A percentile compares a stretch with the other conserved stretches of the same genome.
phyloP scores from a whole-genome alignment of 768 basidiomycete species.

The Collybia sordida region DNA sequence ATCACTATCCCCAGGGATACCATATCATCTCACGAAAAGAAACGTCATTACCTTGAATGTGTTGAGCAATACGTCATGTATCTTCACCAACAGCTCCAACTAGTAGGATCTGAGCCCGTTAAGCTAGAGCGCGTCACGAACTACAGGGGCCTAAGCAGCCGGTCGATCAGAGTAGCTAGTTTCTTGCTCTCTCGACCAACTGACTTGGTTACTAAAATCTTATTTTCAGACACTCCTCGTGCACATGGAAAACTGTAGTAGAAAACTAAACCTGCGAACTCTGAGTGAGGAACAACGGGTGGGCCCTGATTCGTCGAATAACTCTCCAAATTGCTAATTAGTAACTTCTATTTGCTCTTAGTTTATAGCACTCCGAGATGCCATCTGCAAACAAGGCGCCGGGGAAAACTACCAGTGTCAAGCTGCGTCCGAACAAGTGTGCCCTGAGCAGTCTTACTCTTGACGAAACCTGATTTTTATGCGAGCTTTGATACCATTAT shows the following conservation, averaged over 20 bases:
- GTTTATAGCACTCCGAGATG: constrained; percentile 26
- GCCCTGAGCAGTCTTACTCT: too few relatives aligned
- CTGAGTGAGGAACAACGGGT: constrained; percentile 59
- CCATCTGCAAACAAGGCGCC: constrained; percentile 17
- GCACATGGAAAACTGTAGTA: constrained; percentile 62
- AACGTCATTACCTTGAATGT: constrained; percentile 71
- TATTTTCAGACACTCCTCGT: constrained; percentile 61
- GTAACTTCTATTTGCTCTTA: constrained; percentile 3
- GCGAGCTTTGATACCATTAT: too few relatives aligned
- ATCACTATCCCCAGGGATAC: constrained; percentile 44
- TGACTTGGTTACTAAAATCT: background rate
- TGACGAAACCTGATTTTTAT: too few relatives aligned
- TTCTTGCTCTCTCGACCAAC: background rate
- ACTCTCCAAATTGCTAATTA: constrained; percentile 5
- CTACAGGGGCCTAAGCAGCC: constrained; percentile 57
- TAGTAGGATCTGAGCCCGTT: constrained; percentile 46
- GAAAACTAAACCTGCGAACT: constrained; percentile 48
- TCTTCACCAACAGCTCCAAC: constrained; percentile 59
- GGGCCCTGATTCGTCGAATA: background rate
- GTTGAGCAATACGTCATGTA: constrained; percentile 70
- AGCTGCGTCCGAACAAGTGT: background rate
- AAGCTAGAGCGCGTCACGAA: constrained; percentile 48
- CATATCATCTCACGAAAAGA: constrained; percentile 81
- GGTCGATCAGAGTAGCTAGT: constrained; percentile 57
- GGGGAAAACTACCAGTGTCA: background rate